These are phyloP conservation scores for Cordyceps tenuipes DNA, from an alignment of 2,329 filamentous ascomycete genomes.

Conservation along the genomic window DNA sequence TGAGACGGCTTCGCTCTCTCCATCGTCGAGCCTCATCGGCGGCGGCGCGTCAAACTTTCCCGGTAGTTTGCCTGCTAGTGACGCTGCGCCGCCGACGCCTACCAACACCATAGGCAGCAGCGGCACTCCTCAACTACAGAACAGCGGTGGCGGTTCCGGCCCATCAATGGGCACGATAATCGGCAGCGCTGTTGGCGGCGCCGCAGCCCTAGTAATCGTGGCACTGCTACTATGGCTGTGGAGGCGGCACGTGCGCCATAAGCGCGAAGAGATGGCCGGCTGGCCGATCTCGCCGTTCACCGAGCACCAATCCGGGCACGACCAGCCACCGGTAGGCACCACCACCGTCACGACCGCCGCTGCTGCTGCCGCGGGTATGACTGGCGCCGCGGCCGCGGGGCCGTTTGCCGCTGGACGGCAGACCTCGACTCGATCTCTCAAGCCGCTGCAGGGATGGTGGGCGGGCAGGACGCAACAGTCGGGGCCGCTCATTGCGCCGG, in stretches of 20 bases:
- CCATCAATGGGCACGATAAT: slow-evolving; percentile 32
- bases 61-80: neutral
- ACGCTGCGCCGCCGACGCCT: neutral
- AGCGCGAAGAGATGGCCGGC: slow-evolving; percentile 27
- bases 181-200: slow-evolving; percentile 42
- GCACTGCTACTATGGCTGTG: slow-evolving; percentile 44
- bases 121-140: neutral
- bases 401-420: slow-evolving; percentile 6
- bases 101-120: neutral
- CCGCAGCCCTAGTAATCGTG: slow-evolving; percentile 34
- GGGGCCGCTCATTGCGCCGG: neutral
- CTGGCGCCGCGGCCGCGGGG: neutral
- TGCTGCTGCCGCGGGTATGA: neutral
- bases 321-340: neutral
- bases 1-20: neutral
- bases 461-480: neutral
- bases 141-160: neutral
- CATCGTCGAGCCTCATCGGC: neutral
- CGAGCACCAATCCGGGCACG: neutral
- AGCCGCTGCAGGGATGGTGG: slow-evolving; percentile 4
- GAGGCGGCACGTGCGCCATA: slow-evolving; percentile 32
- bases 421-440: neutral
- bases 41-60: neutral
- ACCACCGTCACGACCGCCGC: neutral
- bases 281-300: neutral